Base-by-base conservation (phyloP, 805 yeast genomes). In the Hanseniaspora hatyaiensis region DNA sequence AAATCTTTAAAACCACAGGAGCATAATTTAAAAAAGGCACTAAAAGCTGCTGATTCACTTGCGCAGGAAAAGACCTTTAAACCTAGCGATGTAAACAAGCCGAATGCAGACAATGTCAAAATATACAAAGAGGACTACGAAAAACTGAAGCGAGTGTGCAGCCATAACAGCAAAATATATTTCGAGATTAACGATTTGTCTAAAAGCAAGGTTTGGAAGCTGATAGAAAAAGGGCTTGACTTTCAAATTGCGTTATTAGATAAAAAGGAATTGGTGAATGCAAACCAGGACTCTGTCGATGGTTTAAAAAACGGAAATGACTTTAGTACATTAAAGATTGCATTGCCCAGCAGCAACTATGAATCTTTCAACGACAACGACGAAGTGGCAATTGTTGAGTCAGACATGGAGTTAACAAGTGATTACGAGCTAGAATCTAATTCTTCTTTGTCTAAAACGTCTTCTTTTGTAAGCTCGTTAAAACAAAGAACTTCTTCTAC, bases 121-220 rank as follows among this genome's bases (percentile, higher is more conserved):
- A 18, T 15, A 15, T 36, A n/a, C 26, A 38, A 38, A 18, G 28
- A 36, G 8, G 48, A 44, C n/a, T 44, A 30, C 24, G 37, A 36
- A 30, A 36, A 57, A 36, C 50, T 62, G 16, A 52, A 57, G 15
- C 47, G 57, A 6, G 56, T 56, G n/a, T 60, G 63, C 34, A 56
- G 56, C 36, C 63, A 61, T 34, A 63, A 63, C 49, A 64, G 65
- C 1, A 54, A 56, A 12, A 59, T 57, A 1, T 62, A 62, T 53
- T 50, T 58, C 1, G 54, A 52, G 43, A 56, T 63, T 16, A 60
- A 56, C 23, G 66, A 63, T 45, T 34, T 58, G 28, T 54, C 59
- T 12, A 60, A 60, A 44, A 56, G 57, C 31, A 63, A 63, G 40
- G 42, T 54, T 8, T 63, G 66, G 66, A 50, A 59, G 16, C 40